Conservation (phyloP, 306 rosid species). For the Morella rubra region DNA sequence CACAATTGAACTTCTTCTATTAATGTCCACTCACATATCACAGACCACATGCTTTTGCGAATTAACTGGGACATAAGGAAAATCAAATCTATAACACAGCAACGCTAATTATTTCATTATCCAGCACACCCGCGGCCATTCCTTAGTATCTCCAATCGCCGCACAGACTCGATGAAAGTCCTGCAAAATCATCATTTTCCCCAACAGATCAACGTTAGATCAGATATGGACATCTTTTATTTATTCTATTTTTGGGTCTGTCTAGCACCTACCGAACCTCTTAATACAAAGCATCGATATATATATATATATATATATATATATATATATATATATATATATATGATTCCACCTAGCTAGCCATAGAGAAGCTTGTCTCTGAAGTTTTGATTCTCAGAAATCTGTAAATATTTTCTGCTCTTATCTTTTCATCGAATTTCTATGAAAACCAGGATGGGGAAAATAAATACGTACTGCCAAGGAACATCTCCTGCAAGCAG, state of each 20-base stretch:
- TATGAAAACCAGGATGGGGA: conserved; percentile 13
- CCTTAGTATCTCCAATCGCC: conserved; percentile 38
- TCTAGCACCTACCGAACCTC: background rate
- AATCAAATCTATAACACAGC: background rate
- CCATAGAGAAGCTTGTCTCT: too few relatives aligned
- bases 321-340: too few relatives aligned
- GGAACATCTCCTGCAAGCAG: conserved; percentile 63
- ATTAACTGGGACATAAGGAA: background rate
- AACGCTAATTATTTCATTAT: background rate
- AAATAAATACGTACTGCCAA: conserved; percentile 58
- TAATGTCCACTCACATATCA: background rate
- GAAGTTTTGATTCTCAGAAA: too few relatives aligned
- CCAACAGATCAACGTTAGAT: background rate
- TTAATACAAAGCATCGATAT: too few relatives aligned
- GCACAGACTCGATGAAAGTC: conserved; percentile 35
- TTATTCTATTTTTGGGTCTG: background rate
- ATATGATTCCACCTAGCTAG: too few relatives aligned
- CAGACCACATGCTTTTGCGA: background rate
- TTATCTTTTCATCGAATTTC: background rate
- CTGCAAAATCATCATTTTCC: conserved; percentile 38
- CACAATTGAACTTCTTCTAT: background rate
- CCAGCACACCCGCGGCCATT: conserved; percentile 18
- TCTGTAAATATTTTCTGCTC: too few relatives aligned
- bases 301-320: too few relatives aligned
- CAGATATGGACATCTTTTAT: background rate